Evolutionary conservation across 441 rosid species (phyloP), one percentile per base, ranked within the genome.

Genomic region (Metrosideros polymorpha): DNA sequence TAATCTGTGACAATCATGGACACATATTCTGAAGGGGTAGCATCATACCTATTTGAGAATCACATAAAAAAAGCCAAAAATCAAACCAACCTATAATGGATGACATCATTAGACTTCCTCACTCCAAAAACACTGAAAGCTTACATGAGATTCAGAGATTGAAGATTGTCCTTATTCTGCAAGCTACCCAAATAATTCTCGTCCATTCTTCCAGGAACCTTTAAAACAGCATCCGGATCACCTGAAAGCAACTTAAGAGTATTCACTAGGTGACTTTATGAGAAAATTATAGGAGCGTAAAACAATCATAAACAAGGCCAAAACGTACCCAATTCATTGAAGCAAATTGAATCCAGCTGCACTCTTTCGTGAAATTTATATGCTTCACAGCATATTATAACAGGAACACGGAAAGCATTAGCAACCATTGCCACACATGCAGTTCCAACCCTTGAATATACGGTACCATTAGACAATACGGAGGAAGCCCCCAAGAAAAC

Each of bases 301-400:
- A 71, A 71, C n/a, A 39, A 71, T 71, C 79, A 6, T 39, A 71
- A 71, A 85, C 54, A 30, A 30, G 54, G 47, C 84, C n/a, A 52
- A 39, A 45, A 57, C 15, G 22, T 89, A 94, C 95, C 97, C 84
- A 94, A 91, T 88, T 94, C 95, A 76, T 94, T 93, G 82, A 93
- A 92, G 91, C 95, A 94, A 85, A 94, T 93, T 3, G 97, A 94
- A 91, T 94, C 97, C 66, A 94, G 93, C 83, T 93, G 91, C 85
- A 94, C 95, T 89, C 95, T 91, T 85, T 94, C 95, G 79, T 94
- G 95, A 90, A 94, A 94, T 90, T 94, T 94, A 86, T 94, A 94
- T 47, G 95, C 95, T 90, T 94, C 97, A 77, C 97, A 94, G 82
- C 95, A 94, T 42, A 94, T 90, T 83, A 94, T 89, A 13, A 94